Base-by-base conservation (phyloP, 805 yeast species). In the Scheffersomyces lignosus region DNA sequence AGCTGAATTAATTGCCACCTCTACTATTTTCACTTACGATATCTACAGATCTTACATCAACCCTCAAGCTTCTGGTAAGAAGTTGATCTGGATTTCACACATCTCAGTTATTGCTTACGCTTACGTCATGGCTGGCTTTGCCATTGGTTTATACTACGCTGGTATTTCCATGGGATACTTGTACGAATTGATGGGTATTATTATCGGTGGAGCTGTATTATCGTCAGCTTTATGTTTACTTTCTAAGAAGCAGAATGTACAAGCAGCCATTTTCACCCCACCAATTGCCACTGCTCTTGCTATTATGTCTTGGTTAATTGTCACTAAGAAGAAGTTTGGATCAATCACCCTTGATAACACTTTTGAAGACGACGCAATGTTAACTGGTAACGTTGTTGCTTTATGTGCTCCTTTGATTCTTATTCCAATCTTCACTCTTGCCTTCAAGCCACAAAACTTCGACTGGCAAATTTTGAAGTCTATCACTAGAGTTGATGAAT, bases 281-380 rank as follows among this genome's bases (percentile, higher is more conserved):
- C 76, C 87, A 10, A 59, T 87, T 29, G 93, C 96, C 15, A 80
- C 93, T 9, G 73, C 67, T 2, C 66, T 80, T 34, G 90, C 96
- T 3, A 72, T 90, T 24, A 77, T 81, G 66, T 67, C 87, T 16
- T 70, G 75, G 75, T 61, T 70, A 46, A 59, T 62, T 17, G 51
- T 60, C 45, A 58, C 73, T 34, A 60, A 62, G 45, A 52, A 43
- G 20, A 49, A 58, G 41, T 60, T 58, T 36, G 71, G 71, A 9
- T 15, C 51, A 1, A 46, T 70, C 18, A 54, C 45, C 27, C 60
- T 66, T 31, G 58, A 49, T 41, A 70, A 57, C 64, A 79, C 95
- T n/a, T 93, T 91, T 47, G 77, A 73, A 45, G 95, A 90, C 59
- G 76, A 86, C 55, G 84, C 96, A 27, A 90, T 90, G 96, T 71